Conservation (phyloP, 306 rosid genomes). For the Medicago ruthenica region DNA sequence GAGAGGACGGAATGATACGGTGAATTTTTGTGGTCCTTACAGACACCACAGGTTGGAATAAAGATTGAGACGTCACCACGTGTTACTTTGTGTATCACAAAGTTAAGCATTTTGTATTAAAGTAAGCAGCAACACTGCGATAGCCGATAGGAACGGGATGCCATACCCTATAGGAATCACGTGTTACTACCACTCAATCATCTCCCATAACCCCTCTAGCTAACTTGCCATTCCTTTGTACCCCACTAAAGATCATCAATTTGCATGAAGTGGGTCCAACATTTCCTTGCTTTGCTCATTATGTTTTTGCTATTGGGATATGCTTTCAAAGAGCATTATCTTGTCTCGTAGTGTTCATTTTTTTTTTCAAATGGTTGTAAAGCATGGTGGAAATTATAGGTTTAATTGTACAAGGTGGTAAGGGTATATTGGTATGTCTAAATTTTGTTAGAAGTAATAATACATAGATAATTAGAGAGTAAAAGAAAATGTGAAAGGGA, state of each 20-base stretch:
- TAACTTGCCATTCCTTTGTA: background rate
- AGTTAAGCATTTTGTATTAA: slow-evolving; percentile 45
- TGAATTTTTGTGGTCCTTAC: slow-evolving; percentile 52
- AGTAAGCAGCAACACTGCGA: slow-evolving; percentile 27
- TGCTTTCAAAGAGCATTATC: background rate
- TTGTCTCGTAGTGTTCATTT: background rate
- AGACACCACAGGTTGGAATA: slow-evolving; percentile 30
- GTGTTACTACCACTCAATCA: slow-evolving; percentile 45
- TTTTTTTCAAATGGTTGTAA: background rate
- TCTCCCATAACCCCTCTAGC: background rate
- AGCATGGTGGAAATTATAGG: background rate
- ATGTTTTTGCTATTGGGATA: background rate
- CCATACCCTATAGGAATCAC: slow-evolving; percentile 57
- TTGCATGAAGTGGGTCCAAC: background rate
- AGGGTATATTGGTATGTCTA: background rate
- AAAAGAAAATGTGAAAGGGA: too few species aligned
- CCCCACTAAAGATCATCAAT: background rate
- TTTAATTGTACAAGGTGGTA: background rate
- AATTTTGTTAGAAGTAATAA: too few species aligned
- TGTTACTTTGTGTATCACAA: slow-evolving; percentile 41
- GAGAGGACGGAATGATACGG: slow-evolving; percentile 30
- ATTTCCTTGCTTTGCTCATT: background rate
- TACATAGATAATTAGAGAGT: too few species aligned
- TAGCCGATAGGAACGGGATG: slow-evolving; percentile 56
- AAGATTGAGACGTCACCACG: slow-evolving; percentile 44